These are phyloP conservation scores for Dendrobium nobile DNA, from an alignment of 106 monocot genomes.

Conservation along the genomic window DNA sequence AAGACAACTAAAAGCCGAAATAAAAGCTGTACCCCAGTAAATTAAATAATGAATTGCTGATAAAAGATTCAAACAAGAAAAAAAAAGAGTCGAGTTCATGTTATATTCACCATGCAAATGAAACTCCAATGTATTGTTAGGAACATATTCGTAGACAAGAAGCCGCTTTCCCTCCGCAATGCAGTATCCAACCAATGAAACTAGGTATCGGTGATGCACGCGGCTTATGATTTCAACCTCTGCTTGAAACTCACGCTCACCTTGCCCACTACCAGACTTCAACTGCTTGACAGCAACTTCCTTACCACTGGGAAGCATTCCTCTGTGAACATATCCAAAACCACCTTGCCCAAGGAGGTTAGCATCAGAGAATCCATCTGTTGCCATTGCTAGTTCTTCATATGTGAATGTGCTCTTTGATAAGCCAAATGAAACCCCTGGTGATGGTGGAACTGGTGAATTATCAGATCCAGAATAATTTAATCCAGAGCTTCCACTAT, in stretches of 20 bases:
- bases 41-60: not conserved
- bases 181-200: conserved; percentile 71
- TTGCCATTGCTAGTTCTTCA: conserved; percentile 43
- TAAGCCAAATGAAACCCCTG: conserved; percentile 18
- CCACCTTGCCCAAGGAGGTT: conserved; percentile 61
- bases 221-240: conserved; percentile 61
- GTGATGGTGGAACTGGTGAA: conserved; percentile 14
- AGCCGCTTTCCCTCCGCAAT: conserved; percentile 44
- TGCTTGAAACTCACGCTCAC: conserved; percentile 54
- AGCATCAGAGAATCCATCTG: conserved; percentile 47
- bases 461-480: conserved; percentile 28
- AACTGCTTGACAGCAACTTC: conserved; percentile 70
- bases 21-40: not conserved
- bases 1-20: not conserved
- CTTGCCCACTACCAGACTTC: conserved; percentile 56
- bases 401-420: conserved; percentile 53
- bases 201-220: conserved; percentile 65
- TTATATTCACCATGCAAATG: conserved; percentile 47
- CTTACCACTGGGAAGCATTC: conserved; percentile 54
- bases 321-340: conserved; percentile 66
- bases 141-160: conserved; percentile 72
- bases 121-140: conserved; percentile 54
- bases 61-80: not conserved
- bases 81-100: not conserved
- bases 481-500: conserved; percentile 38